These are phyloP conservation scores for Lobosporangium transversale DNA, from an alignment of 192 early-diverging fungal genomes.

Conservation along the genomic window DNA sequence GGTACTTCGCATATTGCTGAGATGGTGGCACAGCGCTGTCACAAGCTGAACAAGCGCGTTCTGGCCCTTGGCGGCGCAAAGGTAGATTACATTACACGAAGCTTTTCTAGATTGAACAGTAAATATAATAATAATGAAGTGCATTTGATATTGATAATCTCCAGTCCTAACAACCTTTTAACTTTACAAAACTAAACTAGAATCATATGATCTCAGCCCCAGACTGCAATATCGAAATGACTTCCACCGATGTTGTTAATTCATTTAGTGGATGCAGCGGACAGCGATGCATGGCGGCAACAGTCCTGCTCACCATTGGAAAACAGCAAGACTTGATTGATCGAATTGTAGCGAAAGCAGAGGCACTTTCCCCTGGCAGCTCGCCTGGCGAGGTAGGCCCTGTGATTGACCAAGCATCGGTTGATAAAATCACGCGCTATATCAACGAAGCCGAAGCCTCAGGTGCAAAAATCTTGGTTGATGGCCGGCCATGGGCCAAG, in stretches of 20 bases:
- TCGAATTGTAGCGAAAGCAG: slow-evolving; percentile 67
- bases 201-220: slow-evolving; percentile 85
- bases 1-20: slow-evolving; percentile 84
- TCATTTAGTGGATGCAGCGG: slow-evolving; percentile 83
- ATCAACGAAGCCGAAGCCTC: slow-evolving; percentile 62
- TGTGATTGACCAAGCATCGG: slow-evolving; percentile 75
- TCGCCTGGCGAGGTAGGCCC: slow-evolving; percentile 72
- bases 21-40: slow-evolving; percentile 57
- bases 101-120: no score
- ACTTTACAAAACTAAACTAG: no score
- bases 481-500: slow-evolving; percentile 66
- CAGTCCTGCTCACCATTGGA: slow-evolving; percentile 77
- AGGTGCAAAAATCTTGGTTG: slow-evolving; percentile 74
- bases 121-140: no score
- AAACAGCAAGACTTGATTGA: slow-evolving; percentile 71
- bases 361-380: slow-evolving; percentile 63
- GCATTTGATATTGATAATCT: no score
- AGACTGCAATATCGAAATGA: slow-evolving; percentile 81
- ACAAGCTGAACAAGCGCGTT: slow-evolving; percentile 71
- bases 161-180: no score
- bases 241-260: slow-evolving; percentile 79
- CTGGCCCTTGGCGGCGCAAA: slow-evolving; percentile 78
- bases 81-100: no score
- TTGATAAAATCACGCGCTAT: slow-evolving; percentile 70
- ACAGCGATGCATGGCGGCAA: slow-evolving; percentile 82